Base-by-base conservation (phyloP, 495 filamentous ascomycete species). In the Alectoria sarmentosa region DNA sequence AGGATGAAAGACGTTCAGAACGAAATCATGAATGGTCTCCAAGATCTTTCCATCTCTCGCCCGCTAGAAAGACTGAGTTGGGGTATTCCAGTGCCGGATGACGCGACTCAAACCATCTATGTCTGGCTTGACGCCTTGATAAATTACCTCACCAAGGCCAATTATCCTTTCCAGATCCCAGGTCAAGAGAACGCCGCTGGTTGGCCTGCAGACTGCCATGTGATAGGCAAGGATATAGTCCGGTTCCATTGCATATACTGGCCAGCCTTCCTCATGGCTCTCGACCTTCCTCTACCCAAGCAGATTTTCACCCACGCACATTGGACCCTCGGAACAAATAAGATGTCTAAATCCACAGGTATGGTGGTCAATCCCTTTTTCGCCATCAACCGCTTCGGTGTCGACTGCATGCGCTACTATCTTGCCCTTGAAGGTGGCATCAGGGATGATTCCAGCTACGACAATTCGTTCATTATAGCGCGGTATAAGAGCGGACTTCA, bases 231-330 rank as follows among this genome's bases (percentile, higher is more conserved):
- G 76, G 94, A 98, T 74, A 98, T 98, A 64, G 76, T 94, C 61
- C 86, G 94, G 74, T 98, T 98, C 75, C 95, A 98, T 75, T 90
- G 89, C 76, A 88, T 98, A 34, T 98, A 98, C 79, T 98, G 94
- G 94, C 94, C 94, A 1, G 94, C 94, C 3, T 88, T 98, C 70
- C 87, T 98, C 37, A 85, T 98, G 78, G 93, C 93, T 6, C 78
- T 98, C 34, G 87, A 88, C 65, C 77, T 98, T 4, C 88, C 92
- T 2, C 74, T 89, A n/a, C 93, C 94, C 8, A 88, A 86, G 68
- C 84, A 86, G 61, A 82, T 98, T 28, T 80, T 98, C 0, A 89
- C 90, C 26, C 94, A 98, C 70, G 91, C 87, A 1, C 95, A 98
- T 72, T 98, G 94, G 94, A 94, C 92, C 3, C 85, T 98, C 73